Conservation (phyloP, 2,329 filamentous ascomycete genomes). For the Xylaria multiplex region DNA sequence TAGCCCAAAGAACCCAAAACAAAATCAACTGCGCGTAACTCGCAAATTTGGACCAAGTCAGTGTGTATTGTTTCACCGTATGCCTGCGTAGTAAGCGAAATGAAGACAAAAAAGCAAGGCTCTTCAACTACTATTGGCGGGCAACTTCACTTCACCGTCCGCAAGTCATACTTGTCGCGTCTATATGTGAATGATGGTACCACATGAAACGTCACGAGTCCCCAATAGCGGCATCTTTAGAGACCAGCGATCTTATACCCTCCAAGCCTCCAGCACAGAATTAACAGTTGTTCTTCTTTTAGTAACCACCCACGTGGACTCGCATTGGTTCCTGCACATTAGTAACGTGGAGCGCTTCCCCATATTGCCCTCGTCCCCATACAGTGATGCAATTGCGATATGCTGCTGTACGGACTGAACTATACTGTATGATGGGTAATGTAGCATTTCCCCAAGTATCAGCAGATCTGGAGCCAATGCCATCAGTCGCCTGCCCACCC, state of each 20-base stretch:
- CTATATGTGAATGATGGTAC: conserved; percentile 22
- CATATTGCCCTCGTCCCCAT: conserved; percentile 23
- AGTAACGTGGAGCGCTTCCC: conserved; percentile 15
- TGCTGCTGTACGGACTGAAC: conserved; percentile 10
- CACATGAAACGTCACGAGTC: conserved; percentile 34
- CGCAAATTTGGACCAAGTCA: conserved; percentile 8
- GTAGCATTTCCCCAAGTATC: conserved; percentile 32
- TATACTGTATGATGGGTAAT: not conserved
- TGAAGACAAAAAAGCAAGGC: not conserved
- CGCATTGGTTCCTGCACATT: not conserved
- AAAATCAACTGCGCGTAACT: conserved; percentile 7
- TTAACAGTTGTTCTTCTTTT: not conserved
- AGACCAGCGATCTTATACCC: conserved; percentile 23
- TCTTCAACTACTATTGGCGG: not conserved
- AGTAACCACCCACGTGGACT: not conserved
- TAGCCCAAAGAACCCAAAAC: not conserved
- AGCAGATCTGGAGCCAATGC: conserved; percentile 19
- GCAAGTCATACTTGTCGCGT: conserved; percentile 1
- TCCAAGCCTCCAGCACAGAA: not conserved
- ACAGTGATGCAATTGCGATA: conserved; percentile 10
- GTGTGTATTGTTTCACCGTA: not conserved
- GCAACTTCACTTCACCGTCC: not conserved
- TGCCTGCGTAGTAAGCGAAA: not conserved
- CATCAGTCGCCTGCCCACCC: conserved; percentile 1
- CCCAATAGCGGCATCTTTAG: not conserved